Evolutionary conservation across 2,329 filamentous ascomycete genomes (phyloP).

Genomic region (Dothidotthia symphoricarpi): DNA sequence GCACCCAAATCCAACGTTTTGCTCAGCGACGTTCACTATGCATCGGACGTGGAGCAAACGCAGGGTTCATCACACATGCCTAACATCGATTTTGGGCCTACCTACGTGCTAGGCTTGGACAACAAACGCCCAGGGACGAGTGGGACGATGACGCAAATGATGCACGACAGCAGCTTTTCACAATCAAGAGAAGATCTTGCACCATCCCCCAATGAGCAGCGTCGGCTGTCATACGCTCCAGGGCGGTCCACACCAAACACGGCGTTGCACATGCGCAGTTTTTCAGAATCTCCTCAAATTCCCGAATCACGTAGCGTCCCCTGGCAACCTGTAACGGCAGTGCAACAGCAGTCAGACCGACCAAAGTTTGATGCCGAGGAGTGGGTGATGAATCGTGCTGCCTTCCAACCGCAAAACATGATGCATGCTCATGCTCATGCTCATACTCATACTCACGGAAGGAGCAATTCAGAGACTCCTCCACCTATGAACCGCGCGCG

Average conservation of each 20-base stretch:
- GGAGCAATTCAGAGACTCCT: constrained; percentile 54
- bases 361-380: constrained; percentile 70
- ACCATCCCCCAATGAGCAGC: constrained; percentile 27
- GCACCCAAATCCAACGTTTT: constrained; percentile 44
- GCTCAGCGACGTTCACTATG: constrained; percentile 48
- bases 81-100: constrained; percentile 81
- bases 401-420: constrained; percentile 48
- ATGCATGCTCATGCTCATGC: constrained; percentile 54
- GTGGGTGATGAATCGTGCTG: constrained; percentile 76
- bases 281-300: constrained; percentile 38
- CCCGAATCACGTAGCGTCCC: constrained; percentile 65
- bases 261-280: constrained; percentile 44
- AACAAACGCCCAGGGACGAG: constrained; percentile 57
- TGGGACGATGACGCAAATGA: constrained; percentile 49
- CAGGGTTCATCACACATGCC: constrained; percentile 58
- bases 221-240: constrained; percentile 29
- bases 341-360: constrained; percentile 49
- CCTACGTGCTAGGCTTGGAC: constrained; percentile 62
- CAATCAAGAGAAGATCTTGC: constrained; percentile 37
- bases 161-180: constrained; percentile 27
- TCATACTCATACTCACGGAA: constrained; percentile 58
- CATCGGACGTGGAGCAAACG: constrained; percentile 17
- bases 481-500: constrained; percentile 46
- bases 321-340: constrained; percentile 72
- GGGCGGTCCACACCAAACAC: constrained; percentile 40